These are phyloP conservation scores for Amaranthus hypochondriacus DNA, from an alignment of 148 eudicot species.

Conservation along the genomic window DNA sequence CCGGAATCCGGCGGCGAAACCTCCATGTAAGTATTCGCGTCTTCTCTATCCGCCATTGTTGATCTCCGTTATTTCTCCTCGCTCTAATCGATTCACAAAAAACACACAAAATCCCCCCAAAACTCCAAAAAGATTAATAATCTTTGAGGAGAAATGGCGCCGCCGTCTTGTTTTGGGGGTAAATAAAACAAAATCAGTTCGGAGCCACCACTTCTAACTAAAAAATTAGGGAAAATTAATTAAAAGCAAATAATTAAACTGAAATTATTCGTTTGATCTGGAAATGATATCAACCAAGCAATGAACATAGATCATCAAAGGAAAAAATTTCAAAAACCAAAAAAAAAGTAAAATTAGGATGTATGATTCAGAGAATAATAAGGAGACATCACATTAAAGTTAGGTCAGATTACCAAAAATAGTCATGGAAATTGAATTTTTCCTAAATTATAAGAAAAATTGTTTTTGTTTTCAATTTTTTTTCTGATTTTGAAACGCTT, in stretches of 20 bases:
- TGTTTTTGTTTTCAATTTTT: too few species aligned
- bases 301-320: neutral
- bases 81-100: neutral
- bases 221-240: neutral
- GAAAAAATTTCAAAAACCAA: slow-evolving; percentile 9
- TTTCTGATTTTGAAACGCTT: too few species aligned
- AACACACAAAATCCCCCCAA: neutral
- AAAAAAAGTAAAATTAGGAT: neutral
- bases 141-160: slow-evolving; percentile 12
- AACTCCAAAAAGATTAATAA: too few species aligned
- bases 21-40: slow-evolving; percentile 12
- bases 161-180: slow-evolving; percentile 20
- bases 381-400: slow-evolving; percentile 11
- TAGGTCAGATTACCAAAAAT: too few species aligned
- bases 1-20: neutral
- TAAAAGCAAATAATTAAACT: slow-evolving; percentile 7
- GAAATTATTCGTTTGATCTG: neutral
- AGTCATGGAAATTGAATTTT: too few species aligned
- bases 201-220: slow-evolving; percentile 25
- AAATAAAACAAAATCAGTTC: slow-evolving; percentile 6
- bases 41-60: slow-evolving; percentile 16
- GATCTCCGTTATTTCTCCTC: neutral
- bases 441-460: too few species aligned
- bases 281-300: neutral
- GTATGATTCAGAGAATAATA: slow-evolving; percentile 14